A percentile compares a stretch with the other conserved stretches of the same genome.
phyloP scores from a whole-genome alignment of 78 protist species.

The Polysphondylium violaceum region DNA sequence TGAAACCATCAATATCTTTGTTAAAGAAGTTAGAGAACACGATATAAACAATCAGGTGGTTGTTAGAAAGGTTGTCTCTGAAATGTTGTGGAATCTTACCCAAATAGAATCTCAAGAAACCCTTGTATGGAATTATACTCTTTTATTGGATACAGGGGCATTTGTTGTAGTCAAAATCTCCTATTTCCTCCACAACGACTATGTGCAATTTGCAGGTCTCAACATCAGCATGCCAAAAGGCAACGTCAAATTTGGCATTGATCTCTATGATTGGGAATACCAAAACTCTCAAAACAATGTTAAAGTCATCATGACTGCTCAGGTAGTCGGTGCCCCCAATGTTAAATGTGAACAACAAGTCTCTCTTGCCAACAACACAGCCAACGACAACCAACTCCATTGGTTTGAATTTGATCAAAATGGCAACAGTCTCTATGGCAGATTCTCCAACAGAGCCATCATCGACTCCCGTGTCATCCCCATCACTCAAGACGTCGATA shows the following conservation, averaged over 20 bases:
- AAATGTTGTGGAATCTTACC: background rate
- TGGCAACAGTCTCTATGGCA: background rate
- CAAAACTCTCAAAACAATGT: background rate
- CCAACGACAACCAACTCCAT: background rate
- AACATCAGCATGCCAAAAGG: background rate
- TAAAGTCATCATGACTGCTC: background rate
- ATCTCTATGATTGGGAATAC: background rate
- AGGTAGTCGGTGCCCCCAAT: background rate
- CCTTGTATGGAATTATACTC: background rate
- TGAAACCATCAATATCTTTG: conserved; percentile 22
- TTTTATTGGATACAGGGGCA: background rate
- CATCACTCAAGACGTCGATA: background rate
- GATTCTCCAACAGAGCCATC: background rate
- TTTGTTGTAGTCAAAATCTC: background rate
- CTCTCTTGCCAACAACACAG: background rate
- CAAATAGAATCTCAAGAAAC: background rate
- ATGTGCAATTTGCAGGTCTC: background rate
- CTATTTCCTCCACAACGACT: background rate
- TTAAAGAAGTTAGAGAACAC: conserved; percentile 5
- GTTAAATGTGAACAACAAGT: background rate
- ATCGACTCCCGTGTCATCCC: background rate
- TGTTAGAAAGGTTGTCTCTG: background rate
- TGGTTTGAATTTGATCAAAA: background rate
- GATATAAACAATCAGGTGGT: background rate
- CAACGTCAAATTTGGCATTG: background rate